Evolutionary conservation across 805 yeast species (phyloP), one percentile per base, ranked within the genome.

Genomic region (Ogataea dorogensis): DNA sequence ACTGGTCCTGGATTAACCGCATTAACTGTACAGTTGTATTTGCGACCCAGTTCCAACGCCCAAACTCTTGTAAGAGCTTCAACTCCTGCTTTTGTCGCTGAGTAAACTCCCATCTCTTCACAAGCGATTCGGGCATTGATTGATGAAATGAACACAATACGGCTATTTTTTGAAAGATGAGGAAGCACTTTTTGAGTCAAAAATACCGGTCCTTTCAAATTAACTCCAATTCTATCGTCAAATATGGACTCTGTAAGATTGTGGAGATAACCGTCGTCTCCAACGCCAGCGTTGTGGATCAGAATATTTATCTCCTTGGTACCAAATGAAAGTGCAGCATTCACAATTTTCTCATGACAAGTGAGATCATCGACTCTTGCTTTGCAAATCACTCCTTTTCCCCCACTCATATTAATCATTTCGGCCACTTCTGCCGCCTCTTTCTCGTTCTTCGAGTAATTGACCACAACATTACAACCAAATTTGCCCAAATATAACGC

Each of bases 111-210:
- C 45, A 66, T 63, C 27, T 75, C 74, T 35, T 67, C 71, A 42
- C 68, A 69, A 40, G 64, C 71, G 46, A 69, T 70, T 56, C 65
- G 70, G 9, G 67, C 73, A 13, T 71, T 64, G 68, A 70, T 68
- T 16, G 73, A 68, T 1, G 74, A 74, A 11, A 75, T 68, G 58
- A 68, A 65, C 34, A 70, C 63, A 43, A 70, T 54, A 6, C 71
- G 62, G 19, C 76, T 74, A n/a, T 54, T 40, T 58, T 50, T 43
- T 60, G 62, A 58, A 68, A 70, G 24, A 66, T 56, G 40, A 52
- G 58, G 28, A 72, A 75, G 27, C 64, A 62, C 34, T 61, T 56
- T 51, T 67, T 69, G 38, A 72, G 69, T 53, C 71, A 68, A 47
- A 66, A 65, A 54, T 63, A 70, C 32, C 31, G 69, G 69, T 14